Evolutionary conservation across 1,284 basidiomycete genomes (phyloP).

Genomic region (Thelephora terrestris): DNA sequence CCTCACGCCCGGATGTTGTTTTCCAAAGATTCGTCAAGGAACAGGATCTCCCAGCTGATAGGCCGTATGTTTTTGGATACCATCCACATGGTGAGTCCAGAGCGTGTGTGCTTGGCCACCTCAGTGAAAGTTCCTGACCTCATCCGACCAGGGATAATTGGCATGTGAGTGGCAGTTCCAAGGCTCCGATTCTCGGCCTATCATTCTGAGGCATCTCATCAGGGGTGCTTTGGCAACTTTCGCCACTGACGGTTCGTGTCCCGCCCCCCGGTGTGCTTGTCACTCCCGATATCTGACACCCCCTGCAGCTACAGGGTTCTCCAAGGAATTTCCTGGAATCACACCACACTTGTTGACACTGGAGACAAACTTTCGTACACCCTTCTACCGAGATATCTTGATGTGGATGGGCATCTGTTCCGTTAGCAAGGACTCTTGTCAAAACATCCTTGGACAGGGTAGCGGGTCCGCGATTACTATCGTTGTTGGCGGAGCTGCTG

Average conservation of each 20-base stretch:
- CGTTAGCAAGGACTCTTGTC: slow-evolving; percentile 85
- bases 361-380: slow-evolving; percentile 83
- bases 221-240: slow-evolving; percentile 94
- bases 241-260: slow-evolving; percentile 72
- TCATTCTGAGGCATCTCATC: neutral
- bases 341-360: slow-evolving; percentile 90
- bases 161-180: slow-evolving; percentile 54
- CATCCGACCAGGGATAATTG: slow-evolving; percentile 63
- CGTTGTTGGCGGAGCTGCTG: slow-evolving; percentile 93
- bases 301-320: slow-evolving; percentile 79
- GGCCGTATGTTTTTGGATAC: slow-evolving; percentile 94
- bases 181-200: neutral
- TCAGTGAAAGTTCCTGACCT: slow-evolving; percentile 1
- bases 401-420: slow-evolving; percentile 83
- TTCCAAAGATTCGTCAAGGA: slow-evolving; percentile 53
- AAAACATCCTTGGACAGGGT: slow-evolving; percentile 75
- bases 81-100: slow-evolving; percentile 78
- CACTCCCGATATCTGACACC: neutral
- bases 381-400: slow-evolving; percentile 89
- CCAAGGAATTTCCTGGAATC: slow-evolving; percentile 83
- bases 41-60: slow-evolving; percentile 81
- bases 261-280: slow-evolving; percentile 2
- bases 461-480: slow-evolving; percentile 80
- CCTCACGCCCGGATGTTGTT: neutral
- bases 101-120: neutral